Evolutionary conservation across 2,329 filamentous ascomycete species (phyloP), one percentile per base, ranked within the genome.

Genomic region (Malbranchea zuffiana): DNA sequence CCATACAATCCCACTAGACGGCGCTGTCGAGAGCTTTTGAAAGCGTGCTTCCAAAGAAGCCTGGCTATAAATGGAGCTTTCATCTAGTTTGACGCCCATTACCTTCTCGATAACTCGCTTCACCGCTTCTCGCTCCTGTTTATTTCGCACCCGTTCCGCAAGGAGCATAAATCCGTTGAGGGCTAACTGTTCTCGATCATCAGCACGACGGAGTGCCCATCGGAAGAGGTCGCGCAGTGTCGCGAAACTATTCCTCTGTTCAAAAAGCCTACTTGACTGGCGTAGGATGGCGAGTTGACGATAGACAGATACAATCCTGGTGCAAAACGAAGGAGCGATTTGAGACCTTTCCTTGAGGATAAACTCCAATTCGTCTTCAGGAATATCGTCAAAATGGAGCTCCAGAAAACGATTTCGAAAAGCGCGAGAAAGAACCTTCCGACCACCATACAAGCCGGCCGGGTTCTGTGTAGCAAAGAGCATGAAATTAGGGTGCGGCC

Each of bases 401-500:
- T 99, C 90, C 3, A 99, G 71, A 51, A 99, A 99, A 51, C 90
- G 76, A 57, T 98, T 99, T 37, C 92, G 78, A 61, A 99, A 98
- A 1, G 90, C 90, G 27, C 92, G 75, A 1, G 90, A 96, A 5
- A 99, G 68, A 1, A 84, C 78, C 55, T 99, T 99, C 49, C 90
- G 75, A 11, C 90, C 90, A 41, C 92, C 92, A 50, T 99, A 99
- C 1, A 98, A 65, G 23, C 90, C 90, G 15, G 92, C 82, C 0
- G 90, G 90, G 48, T 99, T 98, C 54, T 99, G 90, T 0, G 90
- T 99, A 1, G 90, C 90, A 52, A 98, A 98, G 0, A 99, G 74
- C 75, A 96, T 94, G 57, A 98, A 98, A 49, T 92, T 87, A 19
- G 85, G 78, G 47, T 98, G 87, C 0, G 90, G 92, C 20, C 79